A percentile compares a stretch with the other conserved stretches of the same genome.
Conservation (phyloP, 805 yeast species). For the Tetrapisispora fleetii region DNA sequence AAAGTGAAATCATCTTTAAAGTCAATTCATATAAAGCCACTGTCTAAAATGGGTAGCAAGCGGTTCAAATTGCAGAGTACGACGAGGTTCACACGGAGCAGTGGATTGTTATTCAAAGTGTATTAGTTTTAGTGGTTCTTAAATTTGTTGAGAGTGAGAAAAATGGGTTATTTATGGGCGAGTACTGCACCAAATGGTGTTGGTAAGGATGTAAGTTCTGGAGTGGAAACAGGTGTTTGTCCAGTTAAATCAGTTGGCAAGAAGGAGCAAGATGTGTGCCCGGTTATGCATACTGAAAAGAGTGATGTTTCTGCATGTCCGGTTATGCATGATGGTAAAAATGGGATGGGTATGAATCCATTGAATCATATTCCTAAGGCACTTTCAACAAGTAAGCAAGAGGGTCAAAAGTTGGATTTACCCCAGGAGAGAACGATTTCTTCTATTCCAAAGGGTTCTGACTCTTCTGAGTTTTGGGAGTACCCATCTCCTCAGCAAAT, state of each 20-base stretch:
- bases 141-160: background rate
- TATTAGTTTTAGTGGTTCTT: too few species aligned
- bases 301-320: constrained; percentile 16
- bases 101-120: too few species aligned
- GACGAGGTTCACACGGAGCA: too few species aligned
- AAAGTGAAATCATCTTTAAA: too few species aligned
- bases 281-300: constrained; percentile 29
- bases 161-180: constrained; percentile 92
- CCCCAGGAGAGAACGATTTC: constrained; percentile 81
- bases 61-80: too few species aligned
- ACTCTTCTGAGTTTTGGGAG: constrained; percentile 80
- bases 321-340: constrained; percentile 24
- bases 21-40: too few species aligned
- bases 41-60: too few species aligned
- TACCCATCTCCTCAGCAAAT: constrained; percentile 99
- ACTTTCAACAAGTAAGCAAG: constrained; percentile 48
- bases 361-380: constrained; percentile 80
- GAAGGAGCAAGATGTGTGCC: constrained; percentile 34
- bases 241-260: constrained; percentile 11
- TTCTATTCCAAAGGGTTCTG: constrained; percentile 73
- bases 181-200: constrained; percentile 17
- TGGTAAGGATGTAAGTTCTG: background rate
- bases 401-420: constrained; percentile 69
- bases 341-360: constrained; percentile 45
- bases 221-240: background rate